phyloP scores from a whole-genome alignment of 169 alveolate species.

The Plasmodium chabaudi region DNA sequence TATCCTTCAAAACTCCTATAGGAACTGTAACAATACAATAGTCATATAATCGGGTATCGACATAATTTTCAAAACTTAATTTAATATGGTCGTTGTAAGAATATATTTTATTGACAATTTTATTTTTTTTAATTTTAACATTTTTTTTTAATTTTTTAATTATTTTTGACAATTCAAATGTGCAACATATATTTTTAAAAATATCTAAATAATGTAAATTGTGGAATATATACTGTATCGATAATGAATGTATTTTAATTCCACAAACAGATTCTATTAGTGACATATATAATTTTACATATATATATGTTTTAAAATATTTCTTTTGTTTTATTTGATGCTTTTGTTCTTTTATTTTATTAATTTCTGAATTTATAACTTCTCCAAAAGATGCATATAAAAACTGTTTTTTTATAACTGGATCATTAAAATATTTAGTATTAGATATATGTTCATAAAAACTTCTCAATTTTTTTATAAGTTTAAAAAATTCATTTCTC shows the following conservation, averaged over 20 bases:
- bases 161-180: conserved; percentile 26
- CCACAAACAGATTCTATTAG: conserved; percentile 21
- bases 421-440: not conserved
- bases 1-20: conserved; percentile 54
- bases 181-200: conserved; percentile 26
- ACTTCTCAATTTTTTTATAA: conserved; percentile 19
- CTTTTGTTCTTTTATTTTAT: conserved; percentile 25
- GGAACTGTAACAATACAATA: conserved; percentile 69
- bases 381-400: conserved; percentile 22
- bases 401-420: conserved; percentile 3
- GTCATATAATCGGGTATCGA: conserved; percentile 25
- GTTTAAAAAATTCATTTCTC: conserved; percentile 62
- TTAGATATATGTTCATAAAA: conserved; percentile 28
- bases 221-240: conserved; percentile 57
- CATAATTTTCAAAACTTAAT: conserved; percentile 32
- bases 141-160: conserved; percentile 31
- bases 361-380: conserved; percentile 16
- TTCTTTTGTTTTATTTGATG: not conserved
- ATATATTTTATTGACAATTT: conserved; percentile 72
- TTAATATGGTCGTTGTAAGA: conserved; percentile 35
- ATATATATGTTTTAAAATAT: not conserved
- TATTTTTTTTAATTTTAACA: conserved; percentile 30
- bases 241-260: conserved; percentile 19
- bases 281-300: conserved; percentile 32
- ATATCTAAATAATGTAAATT: conserved; percentile 26